Evolutionary conservation across 768 basidiomycete genomes (phyloP), one percentile per base, ranked within the genome.

Genomic region (Punctularia strigosozonata): DNA sequence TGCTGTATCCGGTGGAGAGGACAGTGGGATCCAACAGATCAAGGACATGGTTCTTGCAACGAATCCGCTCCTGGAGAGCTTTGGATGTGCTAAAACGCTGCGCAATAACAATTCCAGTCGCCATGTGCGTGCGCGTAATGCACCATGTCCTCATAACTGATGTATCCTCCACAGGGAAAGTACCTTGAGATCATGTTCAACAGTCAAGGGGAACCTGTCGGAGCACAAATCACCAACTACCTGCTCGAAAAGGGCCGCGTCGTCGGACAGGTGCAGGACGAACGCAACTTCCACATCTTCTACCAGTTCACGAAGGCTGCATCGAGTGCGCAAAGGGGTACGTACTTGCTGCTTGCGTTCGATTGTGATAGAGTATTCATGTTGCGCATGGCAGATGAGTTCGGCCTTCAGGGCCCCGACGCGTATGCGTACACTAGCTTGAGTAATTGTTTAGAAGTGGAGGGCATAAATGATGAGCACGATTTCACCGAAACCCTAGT

Each of bases 151-250:
- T 13, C 17, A 37, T 25, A 28, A 25, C 6, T 35, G 28, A 48
- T 58, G 33, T 59, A 20, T 10, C 21, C 33, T 20, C 5, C 24
- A 1, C 50, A 97, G 90, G 94, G 95, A 18, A 99, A 99, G 71
- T 99, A 99, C 56, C 69, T 99, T 6, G 92, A 99, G 61, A 97
- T 99, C 59, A 97, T 98, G 87, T 99, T 99, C 64, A 95, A 99
- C 50, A 62, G 71, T 17, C 72, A 77, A 13, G 92, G 92, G 38
- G 87, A 92, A 52, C 95, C 95, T 14, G 79, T 98, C 25, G 95
- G 95, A 30, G 95, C 95, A 1, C 89, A 95, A 54, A 98, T 99
- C 46, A 98, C 95, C 5, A 99, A 98, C 57, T 99, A 99, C 54
- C 73, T 99, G 7, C 64, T 99, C 43, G 95, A 99, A 62, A 99